Evolutionary conservation across 1,284 basidiomycete species (phyloP).

Genomic region (Takashimella tepidaria): DNA sequence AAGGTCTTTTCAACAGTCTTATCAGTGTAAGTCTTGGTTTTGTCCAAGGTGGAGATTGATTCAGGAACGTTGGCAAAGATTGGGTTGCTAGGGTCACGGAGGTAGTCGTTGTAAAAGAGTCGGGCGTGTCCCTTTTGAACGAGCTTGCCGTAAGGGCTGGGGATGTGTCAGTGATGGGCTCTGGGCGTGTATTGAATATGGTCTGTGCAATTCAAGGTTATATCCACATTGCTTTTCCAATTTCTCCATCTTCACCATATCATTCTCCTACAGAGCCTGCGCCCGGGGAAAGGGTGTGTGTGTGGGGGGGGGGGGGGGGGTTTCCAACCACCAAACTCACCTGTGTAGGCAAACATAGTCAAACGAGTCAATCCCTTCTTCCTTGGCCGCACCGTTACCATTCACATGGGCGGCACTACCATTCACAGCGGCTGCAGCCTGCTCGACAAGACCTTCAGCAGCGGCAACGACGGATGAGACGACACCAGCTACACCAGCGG

Average conservation of each 20-base stretch:
- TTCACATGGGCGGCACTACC: constrained; percentile 34
- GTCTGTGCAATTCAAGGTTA: background rate
- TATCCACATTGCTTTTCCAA: too few relatives aligned
- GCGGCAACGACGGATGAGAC: constrained; percentile 28
- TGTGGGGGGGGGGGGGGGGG: too few relatives aligned
- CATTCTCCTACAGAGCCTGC: too few relatives aligned
- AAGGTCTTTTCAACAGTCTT: constrained; percentile 96
- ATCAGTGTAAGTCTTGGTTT: constrained; percentile 74
- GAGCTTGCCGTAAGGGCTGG: constrained; percentile 88
- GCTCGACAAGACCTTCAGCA: constrained; percentile 21
- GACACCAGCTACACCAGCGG: too few relatives aligned
- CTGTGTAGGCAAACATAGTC: constrained; percentile 91
- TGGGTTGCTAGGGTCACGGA: constrained; percentile 66
- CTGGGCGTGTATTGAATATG: background rate
- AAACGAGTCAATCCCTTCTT: constrained; percentile 64
- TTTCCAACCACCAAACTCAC: constrained; percentile 21
- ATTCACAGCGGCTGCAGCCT: constrained; percentile 30
- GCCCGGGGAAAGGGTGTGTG: too few relatives aligned
- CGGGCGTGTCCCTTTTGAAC: constrained; percentile 97
- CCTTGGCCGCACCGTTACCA: constrained; percentile 28
- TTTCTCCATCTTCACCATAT: too few relatives aligned
- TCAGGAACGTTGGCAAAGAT: constrained; percentile 72
- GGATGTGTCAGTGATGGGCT: constrained; percentile 5
- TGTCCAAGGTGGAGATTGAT: constrained; percentile 61
- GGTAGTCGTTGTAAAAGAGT: constrained; percentile 70